A percentile compares a stretch with the other conserved stretches of the same genome.
Evolutionary conservation across 345 rosid species (phyloP).

Genomic region (Sonneratia caseolaris): DNA sequence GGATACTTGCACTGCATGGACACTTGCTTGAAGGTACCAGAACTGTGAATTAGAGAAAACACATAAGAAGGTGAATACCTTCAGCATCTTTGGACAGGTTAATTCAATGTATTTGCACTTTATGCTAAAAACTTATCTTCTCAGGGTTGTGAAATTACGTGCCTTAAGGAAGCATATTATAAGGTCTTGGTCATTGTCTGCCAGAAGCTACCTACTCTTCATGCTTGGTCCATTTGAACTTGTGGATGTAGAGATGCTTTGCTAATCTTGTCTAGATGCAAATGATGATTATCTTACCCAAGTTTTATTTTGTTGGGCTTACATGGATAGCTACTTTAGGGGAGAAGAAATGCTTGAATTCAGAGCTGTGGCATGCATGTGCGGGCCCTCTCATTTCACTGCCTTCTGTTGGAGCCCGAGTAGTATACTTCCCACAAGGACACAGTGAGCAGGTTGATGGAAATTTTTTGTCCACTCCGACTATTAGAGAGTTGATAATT

Average conservation of each 20-base stretch:
- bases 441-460: conserved; percentile 75
- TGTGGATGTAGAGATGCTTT: not conserved
- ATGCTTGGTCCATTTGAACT: not conserved
- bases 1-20: not conserved
- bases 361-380: conserved; percentile 95
- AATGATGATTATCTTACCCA: not conserved
- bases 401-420: conserved; percentile 82
- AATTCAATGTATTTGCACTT: not conserved
- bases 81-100: not conserved
- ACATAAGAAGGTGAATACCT: not conserved
- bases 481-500: not conserved
- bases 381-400: conserved; percentile 85
- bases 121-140: not conserved
- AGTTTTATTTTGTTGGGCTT: not conserved
- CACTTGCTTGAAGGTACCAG: not conserved
- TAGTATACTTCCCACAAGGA: conserved; percentile 89
- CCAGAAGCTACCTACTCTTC: not conserved
- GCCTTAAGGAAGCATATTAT: not conserved
- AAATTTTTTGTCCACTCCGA: not conserved
- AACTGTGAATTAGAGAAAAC: not conserved
- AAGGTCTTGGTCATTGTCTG: not conserved
- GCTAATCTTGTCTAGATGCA: not conserved
- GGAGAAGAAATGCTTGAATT: conserved; percentile 70
- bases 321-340: conserved; percentile 24
- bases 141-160: not conserved